Evolutionary conservation across 768 basidiomycete genomes (phyloP).

Genomic region (Russula dissimulans): DNA sequence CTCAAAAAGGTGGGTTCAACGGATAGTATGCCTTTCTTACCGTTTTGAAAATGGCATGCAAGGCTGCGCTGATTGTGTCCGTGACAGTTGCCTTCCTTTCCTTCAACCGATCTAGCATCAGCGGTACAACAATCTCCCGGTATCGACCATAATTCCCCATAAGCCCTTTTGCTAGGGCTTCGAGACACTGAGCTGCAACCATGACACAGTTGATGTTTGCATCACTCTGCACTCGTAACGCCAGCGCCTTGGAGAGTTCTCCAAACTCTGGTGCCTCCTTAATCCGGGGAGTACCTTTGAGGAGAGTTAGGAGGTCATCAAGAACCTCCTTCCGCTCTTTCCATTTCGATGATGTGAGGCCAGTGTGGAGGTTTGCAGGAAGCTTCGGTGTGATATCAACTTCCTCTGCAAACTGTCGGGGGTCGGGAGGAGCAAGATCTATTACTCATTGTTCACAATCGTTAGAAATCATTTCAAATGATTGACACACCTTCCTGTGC

Average conservation of each 20-base stretch:
- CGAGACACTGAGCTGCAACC: slow-evolving; percentile 75
- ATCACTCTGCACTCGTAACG: slow-evolving; percentile 74
- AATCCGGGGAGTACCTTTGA: slow-evolving; percentile 65
- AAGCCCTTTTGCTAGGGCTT: slow-evolving; percentile 78
- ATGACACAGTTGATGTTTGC: slow-evolving; percentile 95
- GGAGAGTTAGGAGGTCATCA: slow-evolving; percentile 66
- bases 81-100: slow-evolving; percentile 88
- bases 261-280: slow-evolving; percentile 71
- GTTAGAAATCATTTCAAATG: background rate
- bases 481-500: slow-evolving; percentile 37
- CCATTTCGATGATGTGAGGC: slow-evolving; percentile 90
- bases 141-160: slow-evolving; percentile 65
- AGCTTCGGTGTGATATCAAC: slow-evolving; percentile 71
- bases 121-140: slow-evolving; percentile 60
- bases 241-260: slow-evolving; percentile 69
- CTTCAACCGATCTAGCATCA: slow-evolving; percentile 83
- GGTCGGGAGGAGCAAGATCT: slow-evolving; percentile 59
- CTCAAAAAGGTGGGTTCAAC: slow-evolving; percentile 10
- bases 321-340: slow-evolving; percentile 92
- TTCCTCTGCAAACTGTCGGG: slow-evolving; percentile 69
- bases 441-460: slow-evolving; percentile 11
- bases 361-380: slow-evolving; percentile 62
- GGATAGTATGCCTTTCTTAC: slow-evolving; percentile 39
- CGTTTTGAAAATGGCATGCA: slow-evolving; percentile 81
- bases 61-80: slow-evolving; percentile 75